These are phyloP conservation scores for Nephelium lappaceum DNA, from an alignment of 345 rosid genomes.

Conservation along the genomic window DNA sequence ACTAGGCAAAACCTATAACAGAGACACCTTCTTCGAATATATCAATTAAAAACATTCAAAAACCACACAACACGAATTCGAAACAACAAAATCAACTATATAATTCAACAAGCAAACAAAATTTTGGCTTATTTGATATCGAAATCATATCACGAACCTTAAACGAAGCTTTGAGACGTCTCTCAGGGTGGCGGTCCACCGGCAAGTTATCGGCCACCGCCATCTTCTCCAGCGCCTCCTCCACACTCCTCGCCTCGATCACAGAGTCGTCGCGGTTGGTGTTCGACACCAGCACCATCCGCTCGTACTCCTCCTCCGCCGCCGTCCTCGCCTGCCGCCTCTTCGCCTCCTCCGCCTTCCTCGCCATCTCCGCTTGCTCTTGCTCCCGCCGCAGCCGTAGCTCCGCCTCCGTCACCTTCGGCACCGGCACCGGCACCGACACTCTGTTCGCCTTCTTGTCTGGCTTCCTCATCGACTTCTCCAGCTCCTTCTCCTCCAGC, in stretches of 20 bases:
- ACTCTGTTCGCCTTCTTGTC: conserved; percentile 89
- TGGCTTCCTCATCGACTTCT: conserved; percentile 64
- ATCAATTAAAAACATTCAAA: background rate
- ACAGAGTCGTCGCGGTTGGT: conserved; percentile 86
- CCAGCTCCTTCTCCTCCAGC: conserved; percentile 78
- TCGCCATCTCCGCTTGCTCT: conserved; percentile 67
- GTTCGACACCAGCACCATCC: conserved; percentile 71
- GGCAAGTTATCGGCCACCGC: conserved; percentile 71
- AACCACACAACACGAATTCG: background rate
- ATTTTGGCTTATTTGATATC: background rate
- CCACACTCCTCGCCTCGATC: conserved; percentile 83
- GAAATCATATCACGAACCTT: conserved; percentile 49
- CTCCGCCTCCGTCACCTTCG: conserved; percentile 90
- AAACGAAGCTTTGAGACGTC: conserved; percentile 88
- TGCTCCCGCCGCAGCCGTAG: conserved; percentile 57
- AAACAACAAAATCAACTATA: background rate
- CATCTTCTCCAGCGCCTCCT: conserved; percentile 84
- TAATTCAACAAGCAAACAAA: background rate
- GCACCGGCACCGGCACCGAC: conserved; percentile 71
- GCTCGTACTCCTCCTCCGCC: conserved; percentile 91
- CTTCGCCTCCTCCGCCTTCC: conserved; percentile 75
- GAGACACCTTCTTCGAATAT: background rate
- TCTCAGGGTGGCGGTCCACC: conserved; percentile 79
- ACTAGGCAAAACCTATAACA: background rate
- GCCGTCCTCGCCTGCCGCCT: conserved; percentile 65